Conservation (phyloP, 2,329 filamentous ascomycete species). For the Hypocrella siamensis region DNA sequence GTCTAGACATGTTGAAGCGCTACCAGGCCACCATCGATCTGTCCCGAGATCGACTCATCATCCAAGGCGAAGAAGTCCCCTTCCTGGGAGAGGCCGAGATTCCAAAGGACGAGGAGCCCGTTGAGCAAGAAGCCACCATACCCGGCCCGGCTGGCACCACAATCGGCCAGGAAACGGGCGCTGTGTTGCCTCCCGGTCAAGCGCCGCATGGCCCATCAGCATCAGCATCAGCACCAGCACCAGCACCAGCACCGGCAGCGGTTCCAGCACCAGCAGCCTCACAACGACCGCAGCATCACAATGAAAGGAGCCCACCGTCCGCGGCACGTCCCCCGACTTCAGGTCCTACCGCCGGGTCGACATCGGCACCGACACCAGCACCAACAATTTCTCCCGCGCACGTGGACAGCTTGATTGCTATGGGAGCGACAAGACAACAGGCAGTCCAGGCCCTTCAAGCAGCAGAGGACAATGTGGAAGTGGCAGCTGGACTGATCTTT, state of each 20-base stretch:
- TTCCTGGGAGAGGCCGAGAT: slow-evolving; percentile 91
- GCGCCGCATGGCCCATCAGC: slow-evolving; percentile 7
- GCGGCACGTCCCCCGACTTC: neutral
- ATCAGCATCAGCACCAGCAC: slow-evolving; percentile 6
- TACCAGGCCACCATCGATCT: slow-evolving; percentile 91
- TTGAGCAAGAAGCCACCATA: slow-evolving; percentile 67
- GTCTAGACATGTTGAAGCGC: slow-evolving; percentile 91
- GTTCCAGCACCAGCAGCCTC: slow-evolving; percentile 7
- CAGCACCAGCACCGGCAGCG: slow-evolving; percentile 7
- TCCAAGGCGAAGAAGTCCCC: slow-evolving; percentile 73
- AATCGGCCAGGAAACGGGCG: slow-evolving; percentile 72
- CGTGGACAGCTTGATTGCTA: slow-evolving; percentile 58
- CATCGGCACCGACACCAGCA: slow-evolving; percentile 10
- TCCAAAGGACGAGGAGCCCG: slow-evolving; percentile 65
- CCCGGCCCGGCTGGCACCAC: slow-evolving; percentile 77
- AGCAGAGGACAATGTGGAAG: slow-evolving; percentile 74
- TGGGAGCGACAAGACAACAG: slow-evolving; percentile 63
- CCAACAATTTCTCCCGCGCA: slow-evolving; percentile 41
- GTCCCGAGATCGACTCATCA: slow-evolving; percentile 67
- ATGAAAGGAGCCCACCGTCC: neutral
- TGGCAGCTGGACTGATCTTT: slow-evolving; percentile 8
- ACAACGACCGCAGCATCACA: too few relatives aligned
- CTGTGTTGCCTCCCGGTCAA: slow-evolving; percentile 31
- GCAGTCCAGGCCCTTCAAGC: slow-evolving; percentile 71
- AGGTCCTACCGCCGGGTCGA: slow-evolving; percentile 7